Evolutionary conservation across 2,329 filamentous ascomycete species (phyloP), one percentile per base, ranked within the genome.

Genomic region (Kalmusia sp.): DNA sequence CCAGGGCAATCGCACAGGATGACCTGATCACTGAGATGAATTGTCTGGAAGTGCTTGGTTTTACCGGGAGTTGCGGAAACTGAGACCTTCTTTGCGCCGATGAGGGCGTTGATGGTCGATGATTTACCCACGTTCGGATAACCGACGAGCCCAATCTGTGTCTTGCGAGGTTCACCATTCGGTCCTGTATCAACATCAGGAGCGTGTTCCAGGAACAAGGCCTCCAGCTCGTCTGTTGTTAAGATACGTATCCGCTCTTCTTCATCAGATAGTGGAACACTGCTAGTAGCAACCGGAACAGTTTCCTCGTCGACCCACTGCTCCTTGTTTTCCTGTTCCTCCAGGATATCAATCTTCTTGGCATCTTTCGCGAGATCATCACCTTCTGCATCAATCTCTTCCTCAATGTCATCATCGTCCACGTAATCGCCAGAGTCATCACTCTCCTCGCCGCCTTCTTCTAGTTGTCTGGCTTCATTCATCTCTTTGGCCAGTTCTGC

Each of bases 81-180:
- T 0, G 93, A 98, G 5, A 99, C 95, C 79, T 98, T 99, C 80
- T 98, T 99, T 50, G 95, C 88, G 45, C 96, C 96, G 53, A 98
- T 93, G n/a, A 99, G 84, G 35, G 95, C 93, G 79, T 99, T 99
- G 82, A 99, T 99, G 14, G 95, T 99, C 43, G 93, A 97, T 1
- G 96, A 99, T 79, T 99, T 99, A 78, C 95, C 95, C 59, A 99
- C 95, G 79, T 99, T 99, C 69, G 95, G 95, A 77, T 99, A 99
- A 54, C 95, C 95, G 31, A 99, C 95, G 17, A 99, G 82, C 65
- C 95, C 95, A 63, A 99, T 95, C 60, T 92, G 87, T 4, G 93
- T 88, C 75, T 96, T 97, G 49, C 81, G 77, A 54, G 78, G 80
- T 33, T 77, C 72, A 24, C 69, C 66, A 22, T 82, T 79, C 1